Evolutionary conservation across 1,139 yeast genomes (phyloP).

Genomic region (Debaryomyces udenii): DNA sequence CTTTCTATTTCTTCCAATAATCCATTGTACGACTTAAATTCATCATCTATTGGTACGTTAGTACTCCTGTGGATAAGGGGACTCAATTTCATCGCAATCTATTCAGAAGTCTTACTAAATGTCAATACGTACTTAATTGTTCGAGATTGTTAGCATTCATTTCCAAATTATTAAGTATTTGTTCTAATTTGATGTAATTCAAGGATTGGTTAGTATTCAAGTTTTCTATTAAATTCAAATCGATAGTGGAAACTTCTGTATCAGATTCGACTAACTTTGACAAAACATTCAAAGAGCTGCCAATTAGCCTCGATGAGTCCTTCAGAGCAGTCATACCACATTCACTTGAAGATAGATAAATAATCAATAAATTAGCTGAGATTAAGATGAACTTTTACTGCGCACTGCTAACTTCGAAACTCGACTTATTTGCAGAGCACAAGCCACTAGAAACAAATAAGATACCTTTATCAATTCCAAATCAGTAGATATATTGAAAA

Average conservation of each 20-base stretch:
- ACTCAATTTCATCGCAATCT: too few relatives aligned
- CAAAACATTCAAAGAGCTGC: constrained; percentile 34
- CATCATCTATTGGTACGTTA: constrained; percentile 27
- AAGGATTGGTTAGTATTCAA: constrained; percentile 61
- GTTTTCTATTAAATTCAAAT: constrained; percentile 55
- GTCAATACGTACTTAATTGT: constrained; percentile 33
- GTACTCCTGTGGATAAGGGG: constrained; percentile 7
- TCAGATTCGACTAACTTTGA: constrained; percentile 51
- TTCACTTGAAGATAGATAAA: neutral
- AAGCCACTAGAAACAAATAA: too few relatives aligned
- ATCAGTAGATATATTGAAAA: neutral
- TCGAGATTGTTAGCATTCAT: constrained; percentile 33
- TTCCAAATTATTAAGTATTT: constrained; percentile 44
- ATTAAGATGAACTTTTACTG: too few relatives aligned
- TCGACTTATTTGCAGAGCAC: too few relatives aligned
- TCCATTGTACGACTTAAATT: constrained; percentile 29
- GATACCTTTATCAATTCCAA: too few relatives aligned
- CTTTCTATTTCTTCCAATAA: constrained; percentile 47
- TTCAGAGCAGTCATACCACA: constrained; percentile 28
- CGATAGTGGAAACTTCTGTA: constrained; percentile 55
- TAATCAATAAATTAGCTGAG: too few relatives aligned
- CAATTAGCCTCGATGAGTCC: constrained; percentile 35
- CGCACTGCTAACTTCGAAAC: too few relatives aligned
- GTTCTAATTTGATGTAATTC: constrained; percentile 57
- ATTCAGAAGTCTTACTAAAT: neutral